Evolutionary conservation across 495 filamentous ascomycete species (phyloP).

Genomic region (Penicillium fimorum): DNA sequence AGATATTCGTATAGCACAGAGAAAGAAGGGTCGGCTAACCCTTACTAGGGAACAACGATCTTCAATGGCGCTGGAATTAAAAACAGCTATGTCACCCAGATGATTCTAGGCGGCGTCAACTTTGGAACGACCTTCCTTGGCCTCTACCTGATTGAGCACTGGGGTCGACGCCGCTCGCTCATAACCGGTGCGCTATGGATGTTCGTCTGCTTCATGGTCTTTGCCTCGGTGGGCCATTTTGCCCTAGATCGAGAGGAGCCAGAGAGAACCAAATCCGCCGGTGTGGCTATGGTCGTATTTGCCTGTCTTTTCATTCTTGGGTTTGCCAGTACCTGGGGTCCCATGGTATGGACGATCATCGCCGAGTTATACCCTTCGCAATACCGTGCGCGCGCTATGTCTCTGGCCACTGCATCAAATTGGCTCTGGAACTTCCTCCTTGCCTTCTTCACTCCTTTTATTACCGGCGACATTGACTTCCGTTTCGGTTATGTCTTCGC

Average conservation of each 20-base stretch:
- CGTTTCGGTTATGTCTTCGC: slow-evolving; percentile 78
- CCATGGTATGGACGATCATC: slow-evolving; percentile 76
- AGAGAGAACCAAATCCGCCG: slow-evolving; percentile 53
- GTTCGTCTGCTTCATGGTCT: slow-evolving; percentile 68
- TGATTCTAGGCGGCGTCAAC: slow-evolving; percentile 73
- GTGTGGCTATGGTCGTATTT: slow-evolving; percentile 69
- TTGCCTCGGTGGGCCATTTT: slow-evolving; percentile 65
- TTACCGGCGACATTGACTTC: slow-evolving; percentile 65
- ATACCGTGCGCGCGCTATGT: slow-evolving; percentile 73
- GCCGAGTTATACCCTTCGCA: slow-evolving; percentile 77
- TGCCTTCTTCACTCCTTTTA: slow-evolving; percentile 77
- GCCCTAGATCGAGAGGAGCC: slow-evolving; percentile 52
- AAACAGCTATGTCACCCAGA: slow-evolving; percentile 67
- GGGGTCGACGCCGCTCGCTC: slow-evolving; percentile 65
- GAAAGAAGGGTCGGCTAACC: not conserved
- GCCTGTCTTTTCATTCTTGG: slow-evolving; percentile 62
- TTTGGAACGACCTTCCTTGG: slow-evolving; percentile 68
- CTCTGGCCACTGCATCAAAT: slow-evolving; percentile 73
- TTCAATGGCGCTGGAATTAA: slow-evolving; percentile 64
- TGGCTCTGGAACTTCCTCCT: slow-evolving; percentile 90
- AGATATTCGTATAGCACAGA: not conserved
- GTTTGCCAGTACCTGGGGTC: slow-evolving; percentile 73
- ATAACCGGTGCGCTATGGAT: slow-evolving; percentile 67
- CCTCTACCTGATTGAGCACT: slow-evolving; percentile 67
- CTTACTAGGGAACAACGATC: slow-evolving; percentile 60